These are phyloP conservation scores for Barnettozyma sp. DNA, from an alignment of 805 yeast species.

Conservation along the genomic window DNA sequence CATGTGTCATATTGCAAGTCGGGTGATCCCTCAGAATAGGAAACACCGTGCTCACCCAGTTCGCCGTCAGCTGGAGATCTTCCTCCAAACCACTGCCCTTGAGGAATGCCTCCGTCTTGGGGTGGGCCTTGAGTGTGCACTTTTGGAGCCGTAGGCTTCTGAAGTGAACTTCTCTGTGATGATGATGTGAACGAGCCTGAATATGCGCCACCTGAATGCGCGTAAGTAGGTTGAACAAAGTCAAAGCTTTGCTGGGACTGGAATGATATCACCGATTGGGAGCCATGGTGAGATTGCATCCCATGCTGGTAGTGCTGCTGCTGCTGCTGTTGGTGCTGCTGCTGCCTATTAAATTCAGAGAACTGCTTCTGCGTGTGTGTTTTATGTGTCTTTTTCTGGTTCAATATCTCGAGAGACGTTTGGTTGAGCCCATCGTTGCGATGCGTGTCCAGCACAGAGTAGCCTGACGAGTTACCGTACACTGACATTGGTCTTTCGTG, in stretches of 20 bases:
- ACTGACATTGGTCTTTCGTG: too few relatives aligned
- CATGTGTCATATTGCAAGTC: conserved; percentile 12
- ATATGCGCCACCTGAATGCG: neutral
- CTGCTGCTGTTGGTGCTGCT: conserved; percentile 3
- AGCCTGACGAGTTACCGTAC: too few relatives aligned
- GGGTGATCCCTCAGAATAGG: conserved; percentile 12
- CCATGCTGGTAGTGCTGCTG: conserved; percentile 3
- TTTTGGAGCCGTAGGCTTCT: too few relatives aligned
- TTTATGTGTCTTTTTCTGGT: conserved; percentile 19
- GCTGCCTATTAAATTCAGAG: conserved; percentile 20
- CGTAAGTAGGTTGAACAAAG: conserved; percentile 7
- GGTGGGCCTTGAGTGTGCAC: too few relatives aligned
- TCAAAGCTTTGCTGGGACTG: conserved; percentile 5
- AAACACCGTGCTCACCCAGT: conserved; percentile 1
- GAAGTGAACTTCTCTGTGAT: neutral
- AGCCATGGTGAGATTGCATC: neutral
- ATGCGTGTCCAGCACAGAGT: conserved; percentile 14
- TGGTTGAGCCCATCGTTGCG: conserved; percentile 21
- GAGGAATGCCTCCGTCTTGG: conserved; percentile 4
- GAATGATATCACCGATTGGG: conserved; percentile 6
- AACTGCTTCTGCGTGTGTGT: conserved; percentile 23
- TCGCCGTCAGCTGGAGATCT: neutral
- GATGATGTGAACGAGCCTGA: too few relatives aligned
- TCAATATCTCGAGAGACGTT: conserved; percentile 22
- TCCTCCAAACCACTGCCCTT: conserved; percentile 9